Evolutionary conservation across 1,139 yeast genomes (phyloP).

Genomic region (Saccharomyces hybrid): DNA sequence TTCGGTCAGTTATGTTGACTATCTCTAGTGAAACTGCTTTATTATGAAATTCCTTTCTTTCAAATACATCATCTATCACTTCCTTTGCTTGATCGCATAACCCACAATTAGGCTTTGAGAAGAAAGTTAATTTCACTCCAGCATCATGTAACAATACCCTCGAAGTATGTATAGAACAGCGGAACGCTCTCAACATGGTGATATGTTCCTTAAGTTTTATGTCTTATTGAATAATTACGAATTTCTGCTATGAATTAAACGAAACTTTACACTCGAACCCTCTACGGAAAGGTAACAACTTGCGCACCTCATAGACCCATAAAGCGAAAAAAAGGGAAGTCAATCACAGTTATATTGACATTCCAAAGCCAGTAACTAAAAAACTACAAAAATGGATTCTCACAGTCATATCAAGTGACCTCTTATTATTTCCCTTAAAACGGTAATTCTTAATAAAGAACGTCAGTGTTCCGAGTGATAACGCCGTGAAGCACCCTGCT

Average conservation of each 20-base stretch:
- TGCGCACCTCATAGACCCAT: not conserved
- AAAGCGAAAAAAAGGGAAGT: not conserved
- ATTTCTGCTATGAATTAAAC: not conserved
- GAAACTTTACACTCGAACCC: not conserved
- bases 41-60: slow-evolving; percentile 15
- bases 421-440: not conserved
- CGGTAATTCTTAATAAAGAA: not conserved
- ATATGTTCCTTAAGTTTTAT: too few species aligned
- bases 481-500: not conserved
- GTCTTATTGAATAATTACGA: not conserved
- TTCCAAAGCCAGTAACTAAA: not conserved
- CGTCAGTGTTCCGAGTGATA: not conserved
- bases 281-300: not conserved
- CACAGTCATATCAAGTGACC: not conserved
- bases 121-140: slow-evolving; percentile 44
- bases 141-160: slow-evolving; percentile 3
- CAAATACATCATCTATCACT: slow-evolving; percentile 38
- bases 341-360: not conserved
- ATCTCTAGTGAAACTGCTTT: slow-evolving; percentile 36
- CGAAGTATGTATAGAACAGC: slow-evolving; percentile 1
- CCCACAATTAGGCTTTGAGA: slow-evolving; percentile 73
- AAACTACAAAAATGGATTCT: not conserved
- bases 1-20: slow-evolving; percentile 63
- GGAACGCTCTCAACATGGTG: not conserved
- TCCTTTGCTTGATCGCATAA: slow-evolving; percentile 66